A percentile compares a stretch with the other conserved stretches of the same genome.
These are phyloP conservation scores for Vicia sativa DNA, from an alignment of 306 rosid genomes.

Conservation along the genomic window DNA sequence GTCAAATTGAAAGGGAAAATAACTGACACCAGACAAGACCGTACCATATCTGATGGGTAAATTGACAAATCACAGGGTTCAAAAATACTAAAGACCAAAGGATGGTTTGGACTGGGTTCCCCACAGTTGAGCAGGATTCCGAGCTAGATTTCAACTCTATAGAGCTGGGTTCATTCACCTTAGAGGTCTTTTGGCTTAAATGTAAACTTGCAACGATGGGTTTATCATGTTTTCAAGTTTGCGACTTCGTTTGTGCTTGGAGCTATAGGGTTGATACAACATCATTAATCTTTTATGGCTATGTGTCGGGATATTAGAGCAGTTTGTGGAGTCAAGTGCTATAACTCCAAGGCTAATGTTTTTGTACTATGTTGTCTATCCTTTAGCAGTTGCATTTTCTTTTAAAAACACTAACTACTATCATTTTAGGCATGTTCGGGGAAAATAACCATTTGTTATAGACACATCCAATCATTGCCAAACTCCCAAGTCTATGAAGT, in stretches of 20 bases:
- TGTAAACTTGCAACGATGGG: neutral
- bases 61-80: neutral
- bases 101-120: neutral
- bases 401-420: neutral
- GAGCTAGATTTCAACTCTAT: neutral
- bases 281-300: neutral
- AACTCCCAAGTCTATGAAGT: neutral
- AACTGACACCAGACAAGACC: neutral
- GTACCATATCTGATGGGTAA: neutral
- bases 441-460: neutral
- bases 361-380: neutral
- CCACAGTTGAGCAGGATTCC: neutral
- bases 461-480: neutral
- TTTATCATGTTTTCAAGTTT: neutral
- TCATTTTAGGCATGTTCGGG: neutral
- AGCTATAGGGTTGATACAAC: constrained; percentile 5
- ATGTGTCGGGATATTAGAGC: neutral
- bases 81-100: neutral
- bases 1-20: neutral
- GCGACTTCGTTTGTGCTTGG: neutral
- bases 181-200: neutral
- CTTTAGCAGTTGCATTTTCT: neutral
- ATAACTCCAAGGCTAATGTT: neutral
- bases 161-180: constrained; percentile 5
- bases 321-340: neutral